Evolutionary conservation across 345 rosid species (phyloP), one percentile per base, ranked within the genome.

Genomic region (Cardiospermum halicacabum): DNA sequence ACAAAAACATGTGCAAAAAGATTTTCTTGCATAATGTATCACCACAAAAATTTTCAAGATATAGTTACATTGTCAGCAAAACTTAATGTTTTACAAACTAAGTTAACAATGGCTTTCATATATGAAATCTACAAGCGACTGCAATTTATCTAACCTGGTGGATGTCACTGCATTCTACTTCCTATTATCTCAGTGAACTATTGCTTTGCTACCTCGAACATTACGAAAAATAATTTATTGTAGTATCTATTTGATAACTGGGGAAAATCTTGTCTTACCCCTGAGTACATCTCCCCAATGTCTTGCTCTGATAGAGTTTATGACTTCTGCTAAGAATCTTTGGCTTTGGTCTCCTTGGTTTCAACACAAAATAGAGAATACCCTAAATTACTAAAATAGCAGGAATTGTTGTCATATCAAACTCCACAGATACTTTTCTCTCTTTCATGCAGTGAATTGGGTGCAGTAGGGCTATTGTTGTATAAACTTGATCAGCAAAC

Each of bases 401-500:
- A 4, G 99, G 96, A 62, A 91, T 58, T 24, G 97, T 91, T n/a
- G 96, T 87, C 78, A 74, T 42, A 77, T 91, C 96, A 10, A 89
- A 70, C 75, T 77, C 86, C 54, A 91, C 77, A 53, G 87, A 77
- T 51, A 94, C 83, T 69, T 84, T 84, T 83, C 96, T 80, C 58
- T 83, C 96, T 70, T 74, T 84, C 18, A 80, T 83, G 86, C 99
- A 94, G 69, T 89, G 97, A 74, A 94, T 74, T 30, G 97, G 99
- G 75, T 87, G 97, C 55, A 94, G 85, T 30, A 81, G 71, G 16
- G 66, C 82, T 6, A 91, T 74, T 11, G 96, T 89, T 55, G 85
- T 78, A 76, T 91, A 87, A 65, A 89, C 99, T 83, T 89, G 86
- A 62, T 81, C 80, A 28, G 69, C 80, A 72, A 94, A 91, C 78